phyloP scores from a whole-genome alignment of 2,329 filamentous ascomycete genomes.

The Talaromyces sp. region DNA sequence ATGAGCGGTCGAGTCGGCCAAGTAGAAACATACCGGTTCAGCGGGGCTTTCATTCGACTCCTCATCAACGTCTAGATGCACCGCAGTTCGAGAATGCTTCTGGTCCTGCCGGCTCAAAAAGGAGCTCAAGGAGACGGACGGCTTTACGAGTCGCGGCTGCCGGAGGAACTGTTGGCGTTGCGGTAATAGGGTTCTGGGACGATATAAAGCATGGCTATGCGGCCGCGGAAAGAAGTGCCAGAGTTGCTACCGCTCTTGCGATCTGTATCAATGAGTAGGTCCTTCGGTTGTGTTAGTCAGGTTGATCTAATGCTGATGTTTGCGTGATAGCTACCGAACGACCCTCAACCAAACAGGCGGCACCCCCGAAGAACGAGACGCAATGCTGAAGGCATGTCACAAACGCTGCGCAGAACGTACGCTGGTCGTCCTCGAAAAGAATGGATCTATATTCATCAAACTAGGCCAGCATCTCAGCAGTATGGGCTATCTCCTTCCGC shows the following conservation, averaged over 20 bases:
- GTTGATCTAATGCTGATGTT: not conserved
- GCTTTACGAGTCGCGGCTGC: slow-evolving; percentile 32
- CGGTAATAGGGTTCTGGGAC: slow-evolving; percentile 52
- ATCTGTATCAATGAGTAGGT: slow-evolving; percentile 86
- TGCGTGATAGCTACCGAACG: slow-evolving; percentile 68
- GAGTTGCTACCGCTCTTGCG: slow-evolving; percentile 70
- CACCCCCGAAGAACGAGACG: slow-evolving; percentile 63
- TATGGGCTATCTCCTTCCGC: slow-evolving; percentile 88
- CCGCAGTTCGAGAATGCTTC: not conserved
- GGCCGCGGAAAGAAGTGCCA: slow-evolving; percentile 70
- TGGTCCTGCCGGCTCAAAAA: not conserved
- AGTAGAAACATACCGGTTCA: not conserved
- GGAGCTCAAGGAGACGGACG: slow-evolving; percentile 22
- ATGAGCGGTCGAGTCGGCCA: not conserved
- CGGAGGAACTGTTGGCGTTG: slow-evolving; percentile 39
- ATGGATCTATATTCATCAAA: slow-evolving; percentile 98
- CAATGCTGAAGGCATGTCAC: slow-evolving; percentile 77
- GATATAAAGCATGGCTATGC: slow-evolving; percentile 74
- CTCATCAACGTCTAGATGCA: not conserved
- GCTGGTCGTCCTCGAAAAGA: slow-evolving; percentile 82
- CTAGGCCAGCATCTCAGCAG: slow-evolving; percentile 93
- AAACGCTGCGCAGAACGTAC: slow-evolving; percentile 89
- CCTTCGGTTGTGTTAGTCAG: slow-evolving; percentile 3
- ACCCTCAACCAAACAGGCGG: slow-evolving; percentile 69
- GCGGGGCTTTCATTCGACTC: slow-evolving; percentile 7